phyloP scores from a whole-genome alignment of 169 alveolate genomes.

The Perkinsus olseni region DNA sequence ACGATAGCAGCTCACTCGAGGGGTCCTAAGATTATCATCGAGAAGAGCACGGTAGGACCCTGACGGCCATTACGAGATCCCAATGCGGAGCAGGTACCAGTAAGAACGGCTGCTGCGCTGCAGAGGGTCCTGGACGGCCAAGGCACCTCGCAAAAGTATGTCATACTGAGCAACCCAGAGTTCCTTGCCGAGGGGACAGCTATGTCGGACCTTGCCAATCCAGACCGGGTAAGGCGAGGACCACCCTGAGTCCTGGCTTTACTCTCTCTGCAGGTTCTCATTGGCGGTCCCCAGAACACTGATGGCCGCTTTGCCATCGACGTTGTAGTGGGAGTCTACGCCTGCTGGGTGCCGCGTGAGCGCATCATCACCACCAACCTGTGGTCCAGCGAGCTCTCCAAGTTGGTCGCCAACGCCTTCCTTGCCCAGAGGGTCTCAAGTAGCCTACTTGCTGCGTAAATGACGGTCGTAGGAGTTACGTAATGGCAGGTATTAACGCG shows the following conservation, averaged over 20 bases:
- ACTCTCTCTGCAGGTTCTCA: constrained; percentile 16
- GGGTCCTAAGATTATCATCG: constrained; percentile 55
- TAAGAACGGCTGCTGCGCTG: constrained; percentile 53
- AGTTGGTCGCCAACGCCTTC: constrained; percentile 70
- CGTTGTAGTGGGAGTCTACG: constrained; percentile 51
- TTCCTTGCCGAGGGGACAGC: constrained; percentile 79
- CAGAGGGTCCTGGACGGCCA: constrained; percentile 42
- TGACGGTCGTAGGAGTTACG: neutral
- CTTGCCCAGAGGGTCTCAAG: constrained; percentile 72
- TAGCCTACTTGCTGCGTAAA: neutral
- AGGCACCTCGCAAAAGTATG: constrained; percentile 30
- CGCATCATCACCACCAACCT: constrained; percentile 52
- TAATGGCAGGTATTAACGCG: neutral
- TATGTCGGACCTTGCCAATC: constrained; percentile 51
- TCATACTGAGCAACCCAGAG: constrained; percentile 72
- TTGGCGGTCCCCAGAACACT: constrained; percentile 49
- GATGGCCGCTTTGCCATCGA: constrained; percentile 37
- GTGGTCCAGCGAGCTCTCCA: constrained; percentile 73
- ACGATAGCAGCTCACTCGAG: constrained; percentile 46
- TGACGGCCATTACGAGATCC: neutral
- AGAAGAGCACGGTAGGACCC: constrained; percentile 60
- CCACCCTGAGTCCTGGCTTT: constrained; percentile 20
- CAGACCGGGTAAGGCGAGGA: constrained; percentile 64
- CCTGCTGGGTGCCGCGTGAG: constrained; percentile 60
- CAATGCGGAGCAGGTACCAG: constrained; percentile 37